phyloP scores from a whole-genome alignment of 805 yeast species.

The Komagataella populi region DNA sequence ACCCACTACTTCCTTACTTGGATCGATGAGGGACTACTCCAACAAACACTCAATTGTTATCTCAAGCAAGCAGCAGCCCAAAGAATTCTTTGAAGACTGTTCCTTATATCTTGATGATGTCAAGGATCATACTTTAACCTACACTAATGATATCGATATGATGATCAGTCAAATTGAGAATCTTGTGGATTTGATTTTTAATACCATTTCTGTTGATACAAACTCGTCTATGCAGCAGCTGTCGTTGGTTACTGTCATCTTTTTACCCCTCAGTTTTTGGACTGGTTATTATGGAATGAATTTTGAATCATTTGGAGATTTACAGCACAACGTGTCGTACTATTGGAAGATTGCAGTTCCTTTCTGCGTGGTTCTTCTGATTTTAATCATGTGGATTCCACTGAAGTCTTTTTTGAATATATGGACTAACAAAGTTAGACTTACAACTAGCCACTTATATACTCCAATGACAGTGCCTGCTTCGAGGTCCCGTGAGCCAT shows the following conservation, averaged over 20 bases:
- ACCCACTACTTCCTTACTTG: conserved; percentile 33
- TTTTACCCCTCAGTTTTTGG: conserved; percentile 44
- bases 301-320: conserved; percentile 26
- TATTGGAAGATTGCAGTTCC: conserved; percentile 36
- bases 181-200: conserved; percentile 37
- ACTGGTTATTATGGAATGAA: conserved; percentile 54
- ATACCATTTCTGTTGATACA: conserved; percentile 41
- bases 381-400: conserved; percentile 20
- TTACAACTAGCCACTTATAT: not conserved
- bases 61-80: not conserved
- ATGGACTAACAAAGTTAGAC: not conserved
- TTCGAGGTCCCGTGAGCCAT: not conserved
- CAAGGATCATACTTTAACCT: conserved; percentile 38
- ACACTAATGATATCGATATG: conserved; percentile 37
- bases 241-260: conserved; percentile 42
- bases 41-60: conserved; percentile 2
- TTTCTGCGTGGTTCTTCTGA: conserved; percentile 21
- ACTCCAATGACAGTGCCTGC: not conserved
- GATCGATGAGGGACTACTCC: conserved; percentile 28
- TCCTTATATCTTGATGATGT: conserved; percentile 40
- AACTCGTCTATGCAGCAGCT: conserved; percentile 40
- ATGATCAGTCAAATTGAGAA: conserved; percentile 40
- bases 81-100: conserved; percentile 23
- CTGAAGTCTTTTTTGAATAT: not conserved
- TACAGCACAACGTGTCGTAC: conserved; percentile 23